Evolutionary conservation across 305 asterid species (phyloP).

Genomic region (Rubia tinctorum): DNA sequence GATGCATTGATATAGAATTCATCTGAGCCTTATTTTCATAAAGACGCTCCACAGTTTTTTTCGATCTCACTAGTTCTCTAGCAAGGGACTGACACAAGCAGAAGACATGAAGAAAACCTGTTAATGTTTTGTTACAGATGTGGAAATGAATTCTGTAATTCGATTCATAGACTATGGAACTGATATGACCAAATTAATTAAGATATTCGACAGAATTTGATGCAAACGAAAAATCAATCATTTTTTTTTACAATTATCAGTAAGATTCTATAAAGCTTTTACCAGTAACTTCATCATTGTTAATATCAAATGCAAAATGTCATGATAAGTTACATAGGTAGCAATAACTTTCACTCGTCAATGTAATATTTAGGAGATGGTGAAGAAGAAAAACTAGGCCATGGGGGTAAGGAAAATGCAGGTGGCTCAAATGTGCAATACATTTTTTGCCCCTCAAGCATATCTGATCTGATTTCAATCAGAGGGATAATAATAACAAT

Average conservation of each 20-base stretch:
- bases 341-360: not conserved
- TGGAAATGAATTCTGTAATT: not conserved
- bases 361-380: not conserved
- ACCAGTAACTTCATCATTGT: not conserved
- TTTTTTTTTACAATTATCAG: not conserved
- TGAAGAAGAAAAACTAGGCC: not conserved
- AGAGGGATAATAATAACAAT: not conserved
- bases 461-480: not conserved
- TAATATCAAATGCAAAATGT: not conserved
- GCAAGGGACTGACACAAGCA: conserved; percentile 58
- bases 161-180: not conserved
- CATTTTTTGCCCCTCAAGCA: not conserved
- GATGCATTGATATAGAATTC: conserved; percentile 86
- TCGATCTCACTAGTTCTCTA: conserved; percentile 76
- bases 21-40: conserved; percentile 87
- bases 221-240: not conserved
- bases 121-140: not conserved
- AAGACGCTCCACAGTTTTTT: conserved; percentile 66
- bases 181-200: not conserved
- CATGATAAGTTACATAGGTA: not conserved
- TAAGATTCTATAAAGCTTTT: not conserved
- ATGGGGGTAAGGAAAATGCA: not conserved
- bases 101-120: not conserved
- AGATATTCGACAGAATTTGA: not conserved
- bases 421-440: not conserved